Evolutionary conservation across 352 stramenopile genomes (phyloP).

Genomic region (Globisporangium takayamanum): DNA sequence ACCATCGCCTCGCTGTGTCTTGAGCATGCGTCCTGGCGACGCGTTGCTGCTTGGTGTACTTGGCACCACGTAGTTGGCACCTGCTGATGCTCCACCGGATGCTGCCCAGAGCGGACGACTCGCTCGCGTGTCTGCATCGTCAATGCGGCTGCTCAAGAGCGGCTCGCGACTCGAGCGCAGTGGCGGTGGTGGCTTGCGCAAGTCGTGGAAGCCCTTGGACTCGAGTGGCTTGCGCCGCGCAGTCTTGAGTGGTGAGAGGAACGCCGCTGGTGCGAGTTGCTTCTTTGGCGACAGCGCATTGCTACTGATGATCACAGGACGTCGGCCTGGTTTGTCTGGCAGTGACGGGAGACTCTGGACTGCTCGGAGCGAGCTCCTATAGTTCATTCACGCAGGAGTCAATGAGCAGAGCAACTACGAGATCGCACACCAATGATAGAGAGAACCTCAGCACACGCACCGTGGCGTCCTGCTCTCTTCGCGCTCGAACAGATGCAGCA

Average conservation of each 20-base stretch:
- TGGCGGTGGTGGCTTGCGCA: constrained; percentile 1
- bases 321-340: background rate
- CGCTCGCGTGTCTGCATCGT: background rate
- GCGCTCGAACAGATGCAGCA: constrained; percentile 20
- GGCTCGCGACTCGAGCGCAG: background rate
- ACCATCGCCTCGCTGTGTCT: background rate
- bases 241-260: constrained; percentile 30
- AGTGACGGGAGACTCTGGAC: constrained; percentile 33
- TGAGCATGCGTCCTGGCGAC: background rate
- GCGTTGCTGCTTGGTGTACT: background rate
- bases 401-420: background rate
- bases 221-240: constrained; percentile 2
- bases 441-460: constrained; percentile 4
- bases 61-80: background rate
- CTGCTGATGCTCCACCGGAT: background rate
- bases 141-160: background rate
- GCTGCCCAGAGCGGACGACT: background rate
- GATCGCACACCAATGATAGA: background rate
- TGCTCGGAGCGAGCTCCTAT: constrained; percentile 13
- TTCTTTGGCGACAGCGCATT: constrained; percentile 9
- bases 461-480: constrained; percentile 17
- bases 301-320: background rate
- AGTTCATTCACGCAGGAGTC: background rate
- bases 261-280: constrained; percentile 13
- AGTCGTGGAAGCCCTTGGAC: constrained; percentile 3